A percentile compares a stretch with the other conserved stretches of the same genome.
Evolutionary conservation across 768 basidiomycete genomes (phyloP).

Genomic region (Clitopilus passeckerianus): DNA sequence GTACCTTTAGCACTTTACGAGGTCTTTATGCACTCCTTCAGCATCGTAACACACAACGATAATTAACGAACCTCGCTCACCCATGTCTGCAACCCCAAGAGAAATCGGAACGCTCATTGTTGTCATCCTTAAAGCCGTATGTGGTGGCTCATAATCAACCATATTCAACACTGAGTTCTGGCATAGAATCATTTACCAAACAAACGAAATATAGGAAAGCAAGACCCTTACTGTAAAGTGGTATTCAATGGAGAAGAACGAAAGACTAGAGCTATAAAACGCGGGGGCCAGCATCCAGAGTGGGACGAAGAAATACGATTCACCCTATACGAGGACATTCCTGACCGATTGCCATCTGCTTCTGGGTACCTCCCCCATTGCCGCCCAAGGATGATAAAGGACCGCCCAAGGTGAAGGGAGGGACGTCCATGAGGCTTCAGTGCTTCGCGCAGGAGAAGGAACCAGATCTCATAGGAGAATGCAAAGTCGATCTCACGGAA

Average conservation of each 20-base stretch:
- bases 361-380: conserved; percentile 57
- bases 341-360: conserved; percentile 32
- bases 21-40: neutral
- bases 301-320: conserved; percentile 99
- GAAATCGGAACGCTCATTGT: conserved; percentile 93
- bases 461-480: conserved; percentile 93
- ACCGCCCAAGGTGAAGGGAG: conserved; percentile 57
- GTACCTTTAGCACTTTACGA: neutral
- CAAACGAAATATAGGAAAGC: conserved; percentile 91
- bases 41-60: neutral
- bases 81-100: conserved; percentile 57
- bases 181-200: conserved; percentile 82
- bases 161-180: conserved; percentile 13
- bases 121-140: conserved; percentile 90
- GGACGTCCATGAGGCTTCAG: conserved; percentile 69
- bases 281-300: conserved; percentile 96
- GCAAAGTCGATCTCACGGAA: conserved; percentile 81
- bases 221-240: conserved; percentile 91
- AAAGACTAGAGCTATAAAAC: conserved; percentile 89
- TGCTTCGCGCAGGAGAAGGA: conserved; percentile 97
- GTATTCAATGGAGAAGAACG: conserved; percentile 77
- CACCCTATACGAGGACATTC: conserved; percentile 73
- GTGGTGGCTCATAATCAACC: conserved; percentile 23
- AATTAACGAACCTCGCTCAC: neutral
- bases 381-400: conserved; percentile 59